Evolutionary conservation across 208 protist genomes (phyloP), one percentile per base, ranked within the genome.

Genomic region (Leptomonas seymouri): DNA sequence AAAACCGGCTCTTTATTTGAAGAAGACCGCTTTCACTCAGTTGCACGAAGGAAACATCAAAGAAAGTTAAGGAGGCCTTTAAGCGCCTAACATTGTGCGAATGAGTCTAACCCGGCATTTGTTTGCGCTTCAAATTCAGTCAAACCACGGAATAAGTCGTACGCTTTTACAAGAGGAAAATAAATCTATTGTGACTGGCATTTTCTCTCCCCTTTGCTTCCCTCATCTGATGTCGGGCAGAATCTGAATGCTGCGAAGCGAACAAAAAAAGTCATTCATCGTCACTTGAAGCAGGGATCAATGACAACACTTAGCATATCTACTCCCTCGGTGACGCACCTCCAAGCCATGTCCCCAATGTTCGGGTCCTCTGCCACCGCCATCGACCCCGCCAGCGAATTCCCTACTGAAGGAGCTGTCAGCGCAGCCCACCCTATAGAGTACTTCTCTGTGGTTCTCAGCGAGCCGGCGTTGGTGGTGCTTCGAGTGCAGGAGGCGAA

Each of bases 401-500:
- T 71, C 25, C 57, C 71, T 3, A 42, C 42, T 2, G 56, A 76
- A 15, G 62, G 67, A 0, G 30, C 57, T 11, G 67, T 94, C 23
- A 74, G 81, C 57, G 77, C 86, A 31, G 76, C 76, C 21, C 71
- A 85, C 36, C 87, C 87, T 1, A 75, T 79, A 4, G 55, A 86
- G 23, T 90, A 89, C 64, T 97, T 92, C 67, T 53, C 63, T 18
- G 80, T 97, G 41, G 36, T 60, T 3, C 53, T 94, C 4, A 46
- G 64, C 11, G 64, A 83, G 25, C 79, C 81, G 9, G 79, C 66
- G 23, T 78, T 86, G 39, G 72, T 96, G 23, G 87, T 76, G 25
- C 75, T 97, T 34, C 76, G 82, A 20, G 83, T 94, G 73, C 88
- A 91, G 61, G 90, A 97, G 76, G 84, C 81, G 41, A 94, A 91